Base-by-base conservation (phyloP, 192 early-diverging fungal genomes). In the Lobosporangium transversale region DNA sequence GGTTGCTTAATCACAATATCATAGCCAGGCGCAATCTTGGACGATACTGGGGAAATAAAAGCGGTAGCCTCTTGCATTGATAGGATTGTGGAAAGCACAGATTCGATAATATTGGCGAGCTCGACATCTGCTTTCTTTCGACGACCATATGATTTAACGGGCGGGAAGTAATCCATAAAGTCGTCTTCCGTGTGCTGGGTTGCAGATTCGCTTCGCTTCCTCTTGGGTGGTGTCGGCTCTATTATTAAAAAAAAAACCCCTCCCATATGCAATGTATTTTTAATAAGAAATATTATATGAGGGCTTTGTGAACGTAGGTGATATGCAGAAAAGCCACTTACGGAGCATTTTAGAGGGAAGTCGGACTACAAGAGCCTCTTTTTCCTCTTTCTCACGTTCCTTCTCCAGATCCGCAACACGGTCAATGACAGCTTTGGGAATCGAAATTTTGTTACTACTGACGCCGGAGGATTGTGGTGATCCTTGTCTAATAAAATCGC, bases 1-100 rank as follows among this genome's bases (percentile, higher is more conserved):
- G 89, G 89, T 4, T 82, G 73, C 58, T 82, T 81, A 20, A 89
- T 74, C 23, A 87, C 53, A 29, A 48, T 62, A 32, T 84, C 79
- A 27, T 90, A 90, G 11, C 85, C 87, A 15, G 83, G 83, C 12
- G 86, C 79, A 27, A 71, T 55, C 42, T 74, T 68, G 11, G 58
- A 51, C 3, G 80, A 79, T 1, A 89, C 86, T 0, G 89, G 87
- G 11, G 54, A 31, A 50, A 81, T 52, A 62, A 89, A 89, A 1
- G 71, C 66, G 9, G 66, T 78, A 3, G 82, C 74, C 54, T 83
- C 83, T 10, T 82, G 85, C 37, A 81, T 78, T 24, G 52, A 74
- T 2, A 88, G 80, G 18, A 87, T 65, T 0, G 69, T 69, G 1
- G 68, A 35, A 10, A 89, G 54, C 2, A 82, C 53, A 24, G 42